Percentiles rank a stretch among this genome's conserved stretches.
These are phyloP conservation scores for Akanthomyces uredinophilus DNA, from an alignment of 2,329 filamentous ascomycete genomes.

Conservation along the genomic window DNA sequence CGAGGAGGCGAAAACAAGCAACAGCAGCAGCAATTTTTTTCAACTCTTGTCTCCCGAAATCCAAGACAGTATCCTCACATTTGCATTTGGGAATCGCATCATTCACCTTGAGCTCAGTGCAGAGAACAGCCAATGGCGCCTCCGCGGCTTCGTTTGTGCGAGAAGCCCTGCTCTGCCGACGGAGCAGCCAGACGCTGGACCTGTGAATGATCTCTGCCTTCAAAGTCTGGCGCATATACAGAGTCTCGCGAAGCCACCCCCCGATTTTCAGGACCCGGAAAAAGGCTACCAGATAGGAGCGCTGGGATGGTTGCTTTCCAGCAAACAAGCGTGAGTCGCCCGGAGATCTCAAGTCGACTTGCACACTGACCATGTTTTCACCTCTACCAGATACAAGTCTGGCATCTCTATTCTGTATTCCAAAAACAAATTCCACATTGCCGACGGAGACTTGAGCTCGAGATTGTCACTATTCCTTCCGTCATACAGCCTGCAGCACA, in stretches of 20 bases:
- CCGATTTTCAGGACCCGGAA: neutral
- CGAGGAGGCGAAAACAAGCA: neutral
- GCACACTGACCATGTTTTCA: neutral
- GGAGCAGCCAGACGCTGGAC: neutral
- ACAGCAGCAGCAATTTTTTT: neutral
- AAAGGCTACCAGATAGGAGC: neutral
- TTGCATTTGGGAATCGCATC: constrained; percentile 1
- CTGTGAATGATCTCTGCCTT: neutral
- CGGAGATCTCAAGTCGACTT: neutral
- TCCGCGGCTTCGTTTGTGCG: neutral
- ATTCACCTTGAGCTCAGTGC: neutral
- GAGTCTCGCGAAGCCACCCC: neutral
- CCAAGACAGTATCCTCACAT: neutral
- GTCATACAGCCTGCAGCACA: neutral
- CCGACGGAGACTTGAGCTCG: neutral
- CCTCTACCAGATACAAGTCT: neutral
- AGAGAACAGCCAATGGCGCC: neutral
- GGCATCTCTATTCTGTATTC: neutral
- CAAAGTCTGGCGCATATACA: neutral
- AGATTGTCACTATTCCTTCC: neutral
- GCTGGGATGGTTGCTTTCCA: neutral
- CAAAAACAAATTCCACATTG: neutral
- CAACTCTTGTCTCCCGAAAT: neutral
- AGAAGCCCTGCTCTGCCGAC: neutral
- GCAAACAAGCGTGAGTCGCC: neutral